Evolutionary conservation across 805 yeast species (phyloP).

Genomic region (Torulaspora delbrueckii): DNA sequence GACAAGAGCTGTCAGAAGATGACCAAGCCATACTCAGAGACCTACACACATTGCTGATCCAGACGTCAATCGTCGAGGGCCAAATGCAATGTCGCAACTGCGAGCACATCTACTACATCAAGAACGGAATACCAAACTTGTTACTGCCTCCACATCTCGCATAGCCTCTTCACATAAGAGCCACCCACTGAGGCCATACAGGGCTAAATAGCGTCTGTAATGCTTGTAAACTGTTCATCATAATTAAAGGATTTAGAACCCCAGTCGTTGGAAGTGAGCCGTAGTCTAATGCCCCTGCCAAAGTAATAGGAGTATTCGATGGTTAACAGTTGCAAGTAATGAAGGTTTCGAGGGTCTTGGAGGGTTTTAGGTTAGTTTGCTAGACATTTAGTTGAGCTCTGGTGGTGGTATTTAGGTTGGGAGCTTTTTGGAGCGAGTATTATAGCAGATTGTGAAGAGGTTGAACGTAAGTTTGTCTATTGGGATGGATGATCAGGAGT

Average conservation of each 20-base stretch:
- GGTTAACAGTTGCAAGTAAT: neutral
- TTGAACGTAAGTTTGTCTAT: neutral
- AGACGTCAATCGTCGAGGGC: slow-evolving; percentile 84
- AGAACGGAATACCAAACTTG: slow-evolving; percentile 91
- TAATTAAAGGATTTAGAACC: neutral
- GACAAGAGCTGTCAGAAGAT: slow-evolving; percentile 39
- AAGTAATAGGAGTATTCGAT: slow-evolving; percentile 1
- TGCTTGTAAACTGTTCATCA: neutral
- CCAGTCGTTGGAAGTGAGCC: neutral
- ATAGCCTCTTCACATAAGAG: slow-evolving; percentile 7
- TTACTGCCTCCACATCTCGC: slow-evolving; percentile 92
- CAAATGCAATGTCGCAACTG: slow-evolving; percentile 85
- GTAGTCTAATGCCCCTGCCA: slow-evolving; percentile 1
- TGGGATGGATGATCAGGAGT: slow-evolving; percentile 12
- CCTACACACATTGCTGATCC: slow-evolving; percentile 71
- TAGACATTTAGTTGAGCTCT: neutral
- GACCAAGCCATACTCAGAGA: slow-evolving; percentile 54
- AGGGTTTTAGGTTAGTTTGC: neutral
- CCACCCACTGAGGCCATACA: neutral
- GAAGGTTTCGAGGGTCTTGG: neutral
- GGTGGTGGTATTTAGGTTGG: neutral
- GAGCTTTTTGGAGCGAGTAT: neutral
- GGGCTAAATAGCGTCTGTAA: neutral
- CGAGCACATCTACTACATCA: slow-evolving; percentile 80
- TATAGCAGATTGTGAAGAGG: neutral